A percentile compares a stretch with the other conserved stretches of the same genome.
Evolutionary conservation across 257 asterid species (phyloP).

Genomic region (Penstemon barbatus): DNA sequence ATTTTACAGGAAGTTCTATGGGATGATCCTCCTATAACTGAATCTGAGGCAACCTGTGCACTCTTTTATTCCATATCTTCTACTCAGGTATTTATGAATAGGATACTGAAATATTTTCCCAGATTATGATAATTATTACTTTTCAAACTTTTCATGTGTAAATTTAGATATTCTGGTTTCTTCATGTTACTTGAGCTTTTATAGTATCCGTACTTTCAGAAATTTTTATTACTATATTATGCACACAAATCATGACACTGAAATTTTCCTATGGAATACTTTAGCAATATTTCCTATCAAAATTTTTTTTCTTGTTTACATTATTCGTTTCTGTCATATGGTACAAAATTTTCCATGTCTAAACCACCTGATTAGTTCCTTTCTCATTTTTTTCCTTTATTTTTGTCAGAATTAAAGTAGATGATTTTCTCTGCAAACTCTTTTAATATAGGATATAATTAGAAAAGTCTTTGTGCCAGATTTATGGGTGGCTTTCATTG

Average conservation of each 20-base stretch:
- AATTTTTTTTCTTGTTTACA: no score
- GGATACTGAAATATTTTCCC: constrained; percentile 2
- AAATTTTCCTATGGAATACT: no score
- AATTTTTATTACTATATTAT: not conserved
- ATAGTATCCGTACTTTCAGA: not conserved
- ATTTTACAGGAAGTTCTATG: constrained; percentile 78
- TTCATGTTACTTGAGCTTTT: not conserved
- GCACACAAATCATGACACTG: not conserved
- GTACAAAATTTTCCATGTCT: not conserved
- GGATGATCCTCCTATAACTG: constrained; percentile 92
- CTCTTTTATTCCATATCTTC: constrained; percentile 96
- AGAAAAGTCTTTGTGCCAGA: constrained; percentile 6
- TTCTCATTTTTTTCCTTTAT: not conserved
- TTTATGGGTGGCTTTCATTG: not conserved
- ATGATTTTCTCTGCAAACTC: not conserved
- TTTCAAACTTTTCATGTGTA: constrained; percentile 3
- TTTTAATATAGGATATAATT: constrained; percentile 11
- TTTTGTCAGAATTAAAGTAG: not conserved
- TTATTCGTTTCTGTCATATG: not conserved
- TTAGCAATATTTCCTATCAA: no score
- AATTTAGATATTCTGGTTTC: not conserved
- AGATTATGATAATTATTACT: constrained; percentile 4
- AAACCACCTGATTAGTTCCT: not conserved
- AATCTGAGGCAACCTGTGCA: constrained; percentile 85
- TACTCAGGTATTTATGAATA: constrained; percentile 61